Evolutionary conservation across 495 filamentous ascomycete species (phyloP).

Genomic region (Aspergillus cavernicola): DNA sequence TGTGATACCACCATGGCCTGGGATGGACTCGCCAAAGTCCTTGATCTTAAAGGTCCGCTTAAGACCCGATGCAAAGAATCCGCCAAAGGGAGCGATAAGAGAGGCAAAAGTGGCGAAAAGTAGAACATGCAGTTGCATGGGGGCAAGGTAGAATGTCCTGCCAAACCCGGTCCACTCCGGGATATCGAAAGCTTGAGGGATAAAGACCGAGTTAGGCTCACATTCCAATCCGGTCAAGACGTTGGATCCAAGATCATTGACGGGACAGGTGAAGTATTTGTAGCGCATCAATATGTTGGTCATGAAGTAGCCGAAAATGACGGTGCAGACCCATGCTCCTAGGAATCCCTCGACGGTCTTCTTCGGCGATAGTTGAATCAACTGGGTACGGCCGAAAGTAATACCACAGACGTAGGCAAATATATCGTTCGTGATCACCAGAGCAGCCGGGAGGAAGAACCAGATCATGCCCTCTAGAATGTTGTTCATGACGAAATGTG

Average conservation of each 20-base stretch:
- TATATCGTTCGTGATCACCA: conserved; percentile 98
- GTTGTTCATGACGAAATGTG: conserved; percentile 99
- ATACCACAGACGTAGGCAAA: conserved; percentile 98
- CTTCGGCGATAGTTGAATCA: conserved; percentile 98
- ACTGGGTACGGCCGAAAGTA: conserved; percentile 90
- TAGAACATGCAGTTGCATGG: conserved; percentile 94
- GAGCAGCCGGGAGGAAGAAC: conserved; percentile 94
- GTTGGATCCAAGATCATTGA: conserved; percentile 92
- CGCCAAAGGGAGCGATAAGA: conserved; percentile 95
- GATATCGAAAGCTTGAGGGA: conserved; percentile 73
- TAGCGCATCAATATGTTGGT: conserved; percentile 86
- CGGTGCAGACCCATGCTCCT: conserved; percentile 93
- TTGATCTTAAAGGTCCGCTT: conserved; percentile 99
- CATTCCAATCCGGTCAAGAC: conserved; percentile 88
- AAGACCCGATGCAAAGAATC: conserved; percentile 96
- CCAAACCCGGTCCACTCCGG: conserved; percentile 65
- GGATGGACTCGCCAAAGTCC: conserved; percentile 97
- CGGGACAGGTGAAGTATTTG: conserved; percentile 98
- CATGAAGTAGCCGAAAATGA: conserved; percentile 77
- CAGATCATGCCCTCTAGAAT: conserved; percentile 99
- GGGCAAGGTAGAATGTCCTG: conserved; percentile 61
- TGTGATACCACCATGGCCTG: conserved; percentile 96
- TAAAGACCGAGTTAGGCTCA: conserved; percentile 88
- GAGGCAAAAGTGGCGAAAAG: conserved; percentile 91
- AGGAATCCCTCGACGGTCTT: conserved; percentile 99